A percentile compares a stretch with the other conserved stretches of the same genome.
These are phyloP conservation scores for Penicillium corylophilum DNA, from an alignment of 2,329 filamentous ascomycete genomes.

Conservation along the genomic window DNA sequence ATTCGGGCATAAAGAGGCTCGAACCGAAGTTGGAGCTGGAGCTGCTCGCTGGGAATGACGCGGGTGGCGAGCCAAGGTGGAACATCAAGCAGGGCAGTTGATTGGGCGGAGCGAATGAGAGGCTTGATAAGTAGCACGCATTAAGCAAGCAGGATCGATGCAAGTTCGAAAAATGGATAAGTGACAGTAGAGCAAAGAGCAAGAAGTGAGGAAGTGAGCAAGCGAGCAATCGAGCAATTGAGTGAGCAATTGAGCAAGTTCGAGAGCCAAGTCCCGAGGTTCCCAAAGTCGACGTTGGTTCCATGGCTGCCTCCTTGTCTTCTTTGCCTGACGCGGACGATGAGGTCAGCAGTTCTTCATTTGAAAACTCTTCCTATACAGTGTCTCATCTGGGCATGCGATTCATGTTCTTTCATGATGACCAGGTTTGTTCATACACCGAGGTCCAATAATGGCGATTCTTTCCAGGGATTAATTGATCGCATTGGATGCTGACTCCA, in stretches of 20 bases:
- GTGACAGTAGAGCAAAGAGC: too few relatives aligned
- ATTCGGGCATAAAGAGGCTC: constrained; percentile 3
- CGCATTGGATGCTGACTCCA: background rate
- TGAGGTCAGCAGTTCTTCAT: background rate
- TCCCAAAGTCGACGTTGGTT: background rate
- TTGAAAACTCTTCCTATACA: background rate
- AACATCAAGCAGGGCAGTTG: constrained; percentile 8
- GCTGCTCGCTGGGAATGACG: constrained; percentile 18
- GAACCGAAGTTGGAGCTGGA: constrained; percentile 11
- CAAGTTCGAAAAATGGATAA: too few relatives aligned
- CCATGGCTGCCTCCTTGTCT: background rate
- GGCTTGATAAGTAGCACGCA: background rate
- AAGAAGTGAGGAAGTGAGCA: too few relatives aligned
- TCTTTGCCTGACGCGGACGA: background rate
- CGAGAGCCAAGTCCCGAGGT: background rate
- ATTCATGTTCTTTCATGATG: background rate
- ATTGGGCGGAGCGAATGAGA: constrained; percentile 1
- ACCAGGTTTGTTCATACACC: background rate
- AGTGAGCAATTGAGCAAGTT: background rate
- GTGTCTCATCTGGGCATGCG: background rate
- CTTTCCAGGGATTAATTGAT: background rate
- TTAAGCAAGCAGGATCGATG: background rate
- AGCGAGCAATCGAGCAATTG: too few relatives aligned
- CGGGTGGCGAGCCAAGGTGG: constrained; percentile 21
- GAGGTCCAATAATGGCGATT: too few relatives aligned